Evolutionary conservation across 2,329 filamentous ascomycete genomes (phyloP).

Genomic region (Claviceps quebecensis): DNA sequence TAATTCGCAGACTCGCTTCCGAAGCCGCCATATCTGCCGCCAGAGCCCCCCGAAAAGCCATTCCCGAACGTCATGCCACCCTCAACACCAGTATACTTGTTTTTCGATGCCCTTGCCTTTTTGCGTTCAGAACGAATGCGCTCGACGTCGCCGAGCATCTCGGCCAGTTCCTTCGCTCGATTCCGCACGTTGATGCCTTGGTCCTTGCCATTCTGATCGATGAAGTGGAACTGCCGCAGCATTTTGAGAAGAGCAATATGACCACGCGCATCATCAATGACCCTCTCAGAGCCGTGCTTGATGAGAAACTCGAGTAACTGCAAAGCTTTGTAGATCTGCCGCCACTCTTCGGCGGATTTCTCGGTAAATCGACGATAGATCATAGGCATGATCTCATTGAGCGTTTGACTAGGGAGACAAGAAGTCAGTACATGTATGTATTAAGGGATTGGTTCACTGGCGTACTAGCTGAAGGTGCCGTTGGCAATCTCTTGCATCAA

Average conservation of each 20-base stretch:
- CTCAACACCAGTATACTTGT: slow-evolving; percentile 92
- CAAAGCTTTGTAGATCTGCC: slow-evolving; percentile 96
- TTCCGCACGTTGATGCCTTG: slow-evolving; percentile 97
- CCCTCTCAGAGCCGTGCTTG: slow-evolving; percentile 94
- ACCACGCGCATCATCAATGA: slow-evolving; percentile 91
- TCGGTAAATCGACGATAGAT: slow-evolving; percentile 99
- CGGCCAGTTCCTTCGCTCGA: slow-evolving; percentile 85
- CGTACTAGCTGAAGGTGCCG: slow-evolving; percentile 95
- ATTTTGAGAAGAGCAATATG: slow-evolving; percentile 95
- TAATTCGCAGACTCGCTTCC: slow-evolving; percentile 72
- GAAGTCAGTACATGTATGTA: neutral
- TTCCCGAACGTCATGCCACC: slow-evolving; percentile 54
- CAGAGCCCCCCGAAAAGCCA: slow-evolving; percentile 30
- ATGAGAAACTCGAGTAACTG: slow-evolving; percentile 94
- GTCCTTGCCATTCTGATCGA: slow-evolving; percentile 92
- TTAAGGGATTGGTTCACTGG: slow-evolving; percentile 8
- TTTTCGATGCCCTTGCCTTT: slow-evolving; percentile 78
- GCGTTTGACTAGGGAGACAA: slow-evolving; percentile 53
- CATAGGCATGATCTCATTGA: slow-evolving; percentile 99
- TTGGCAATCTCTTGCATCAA: slow-evolving; percentile 97
- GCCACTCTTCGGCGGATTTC: slow-evolving; percentile 95
- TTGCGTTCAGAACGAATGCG: slow-evolving; percentile 70
- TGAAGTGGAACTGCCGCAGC: slow-evolving; percentile 96
- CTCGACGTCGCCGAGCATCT: slow-evolving; percentile 86
- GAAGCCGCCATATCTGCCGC: slow-evolving; percentile 72